Evolutionary conservation across 305 asterid genomes (phyloP), one percentile per base, ranked within the genome.

Genomic region (Striga hermonthica): DNA sequence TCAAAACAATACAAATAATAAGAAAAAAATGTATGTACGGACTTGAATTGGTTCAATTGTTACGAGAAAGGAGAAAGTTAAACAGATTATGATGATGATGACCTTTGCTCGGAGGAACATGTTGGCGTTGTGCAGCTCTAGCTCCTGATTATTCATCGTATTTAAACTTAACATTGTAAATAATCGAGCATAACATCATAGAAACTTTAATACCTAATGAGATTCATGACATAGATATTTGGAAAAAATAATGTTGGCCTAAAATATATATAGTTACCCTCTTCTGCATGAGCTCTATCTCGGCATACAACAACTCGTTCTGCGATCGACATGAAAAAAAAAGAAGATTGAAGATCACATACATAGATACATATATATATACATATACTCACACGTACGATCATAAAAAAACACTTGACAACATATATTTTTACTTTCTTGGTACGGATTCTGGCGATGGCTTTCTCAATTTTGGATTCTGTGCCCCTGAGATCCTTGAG

Each of bases 211-310:
- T 4, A 39, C 8, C 3, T 39, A 39, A 39, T 4, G 44, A 8
- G 9, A 39, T 4, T 39, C 44, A 39, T 5, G 9, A 39, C 9
- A 39, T 4, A 39, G 9, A 39, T 4, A 1, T 39, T 22, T 22
- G 31, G 31, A 22, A 22, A 2, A 22, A 22, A 22, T n/a, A n/a
- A n/a, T 22, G 31, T 22, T 22, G 31, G 2, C 31, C 31, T 2
- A 22, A 22, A 22, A 22, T 22, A 22, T 22, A 22, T 22, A 22
- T 0, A 59, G 61, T 72, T 72, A 86, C 98, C 94, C 96, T 85
- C 75, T 86, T 91, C 71, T 88, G 94, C 98, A 91, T 88, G 54
- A 81, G 81, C 84, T 89, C 96, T 57, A 88, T 91, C 77, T 91
- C 98, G 59, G 98, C 90, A 69, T 82, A 85, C 80, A 91, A 56